A percentile compares a stretch with the other conserved stretches of the same genome.
phyloP scores from a whole-genome alignment of 257 asterid genomes.

The Solanum virginianum region DNA sequence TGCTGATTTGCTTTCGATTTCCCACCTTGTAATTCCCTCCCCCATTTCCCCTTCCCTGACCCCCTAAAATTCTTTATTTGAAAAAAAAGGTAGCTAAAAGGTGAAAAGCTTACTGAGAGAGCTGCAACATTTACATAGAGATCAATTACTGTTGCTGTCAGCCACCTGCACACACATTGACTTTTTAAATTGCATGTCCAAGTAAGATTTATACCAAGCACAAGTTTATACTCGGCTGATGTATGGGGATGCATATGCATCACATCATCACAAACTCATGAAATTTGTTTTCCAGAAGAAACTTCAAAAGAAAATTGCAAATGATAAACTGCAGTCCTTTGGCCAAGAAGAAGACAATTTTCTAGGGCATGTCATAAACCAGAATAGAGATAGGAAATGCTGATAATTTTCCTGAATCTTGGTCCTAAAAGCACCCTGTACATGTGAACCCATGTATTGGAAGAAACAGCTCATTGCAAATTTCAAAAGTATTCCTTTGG shows the following conservation, averaged over 20 bases:
- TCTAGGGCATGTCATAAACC: background rate
- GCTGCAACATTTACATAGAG: constrained; percentile 47
- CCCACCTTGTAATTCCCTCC: background rate
- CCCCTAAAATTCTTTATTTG: background rate
- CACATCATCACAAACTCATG: background rate
- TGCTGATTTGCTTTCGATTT: background rate
- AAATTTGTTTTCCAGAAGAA: background rate
- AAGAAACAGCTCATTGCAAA: background rate
- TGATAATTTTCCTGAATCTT: background rate
- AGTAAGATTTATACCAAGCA: background rate
- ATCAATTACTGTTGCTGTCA: constrained; percentile 57
- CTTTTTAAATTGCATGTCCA: background rate
- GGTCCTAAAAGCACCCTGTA: background rate
- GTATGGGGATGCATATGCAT: background rate
- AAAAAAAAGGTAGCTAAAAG: background rate
- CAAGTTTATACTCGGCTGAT: background rate
- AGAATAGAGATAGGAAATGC: background rate
- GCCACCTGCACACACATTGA: constrained; percentile 52
- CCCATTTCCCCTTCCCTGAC: background rate
- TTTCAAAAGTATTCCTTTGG: background rate
- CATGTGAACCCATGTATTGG: background rate
- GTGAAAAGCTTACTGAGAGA: constrained; percentile 40
- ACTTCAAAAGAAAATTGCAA: background rate
- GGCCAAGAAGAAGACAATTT: background rate
- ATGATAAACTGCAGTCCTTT: background rate